Evolutionary conservation across 805 yeast species (phyloP), one percentile per base, ranked within the genome.

Genomic region (Candida michaelii): DNA sequence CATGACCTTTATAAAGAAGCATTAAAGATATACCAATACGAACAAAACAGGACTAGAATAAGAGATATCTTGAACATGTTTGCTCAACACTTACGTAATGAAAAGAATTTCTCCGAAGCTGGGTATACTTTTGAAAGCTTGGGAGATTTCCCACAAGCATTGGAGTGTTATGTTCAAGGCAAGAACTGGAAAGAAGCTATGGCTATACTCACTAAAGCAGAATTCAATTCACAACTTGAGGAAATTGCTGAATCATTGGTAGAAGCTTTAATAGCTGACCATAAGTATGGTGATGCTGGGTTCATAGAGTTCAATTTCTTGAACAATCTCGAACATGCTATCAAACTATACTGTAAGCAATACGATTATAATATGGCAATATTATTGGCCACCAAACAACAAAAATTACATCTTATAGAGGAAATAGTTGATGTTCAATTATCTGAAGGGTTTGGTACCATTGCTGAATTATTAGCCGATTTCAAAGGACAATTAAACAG

Each of bases 391-490:
- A 57, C 65, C 14, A 71, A 71, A 30, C 74, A 76, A 40, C 56
- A 63, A 4, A 56, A 56, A 37, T 39, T 54, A 0, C 80, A 77
- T 11, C 59, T 83, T 19, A 62, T 87, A 10, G 79, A 75, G 34
- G 63, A 71, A 4, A 65, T 84, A 11, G 76, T 89, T 37, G 96
- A 88, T 51, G 78, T 82, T 1, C 85, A 82, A 14, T 62, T 91
- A 27, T 82, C 85, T 37, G 98, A 91, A 60, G 93, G 95, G 1
- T 93, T 89, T 63, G 96, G 95, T 50, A 69, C 76, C 0, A 71
- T 89, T 48, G 91, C 95, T 4, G 98, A 93, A 63, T 70, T 93
- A 24, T 62, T 91, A 30, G 93, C 97, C n/a, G 99, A 93, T 60
- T 93, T 97, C 68, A 81, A 79, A 53, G 79, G 85, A 12, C 99